Evolutionary conservation across 495 filamentous ascomycete genomes (phyloP).

Genomic region (Sordaria brevicollis): DNA sequence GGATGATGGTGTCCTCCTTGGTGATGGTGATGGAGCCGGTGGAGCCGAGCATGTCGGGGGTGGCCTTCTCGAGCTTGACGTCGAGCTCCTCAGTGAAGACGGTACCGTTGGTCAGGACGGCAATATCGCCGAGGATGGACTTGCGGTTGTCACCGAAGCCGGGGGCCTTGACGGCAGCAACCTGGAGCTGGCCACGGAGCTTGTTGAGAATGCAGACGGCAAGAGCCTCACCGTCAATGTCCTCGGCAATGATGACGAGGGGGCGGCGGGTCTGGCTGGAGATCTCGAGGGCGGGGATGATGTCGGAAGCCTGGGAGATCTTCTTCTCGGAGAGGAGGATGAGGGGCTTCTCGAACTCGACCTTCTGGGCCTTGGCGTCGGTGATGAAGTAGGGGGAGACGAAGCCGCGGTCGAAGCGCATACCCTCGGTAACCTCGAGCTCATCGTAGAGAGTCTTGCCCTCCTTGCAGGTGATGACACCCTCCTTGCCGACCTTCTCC

Average conservation of each 20-base stretch:
- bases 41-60: slow-evolving; percentile 87
- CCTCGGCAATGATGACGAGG: slow-evolving; percentile 96
- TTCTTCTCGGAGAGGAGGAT: slow-evolving; percentile 99
- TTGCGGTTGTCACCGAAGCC: slow-evolving; percentile 99
- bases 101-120: slow-evolving; percentile 87
- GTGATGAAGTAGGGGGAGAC: slow-evolving; percentile 99
- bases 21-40: slow-evolving; percentile 98
- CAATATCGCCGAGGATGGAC: slow-evolving; percentile 94
- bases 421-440: slow-evolving; percentile 97
- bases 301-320: slow-evolving; percentile 97
- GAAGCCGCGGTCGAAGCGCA: slow-evolving; percentile 98
- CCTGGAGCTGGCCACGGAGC: slow-evolving; percentile 97
- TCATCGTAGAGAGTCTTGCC: slow-evolving; percentile 98
- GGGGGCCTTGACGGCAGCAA: slow-evolving; percentile 96
- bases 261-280: slow-evolving; percentile 92
- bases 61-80: slow-evolving; percentile 96
- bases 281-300: slow-evolving; percentile 92
- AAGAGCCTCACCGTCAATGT: slow-evolving; percentile 96
- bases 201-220: slow-evolving; percentile 99
- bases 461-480: slow-evolving; percentile 99
- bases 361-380: slow-evolving; percentile 95
- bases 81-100: slow-evolving; percentile 98
- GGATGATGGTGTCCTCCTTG: slow-evolving; percentile 98
- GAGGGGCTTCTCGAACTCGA: slow-evolving; percentile 98
- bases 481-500: slow-evolving; percentile 99